Percentiles rank a stretch among this genome's conserved stretches.
Conservation (phyloP, 257 asterid species). For the Jaltomata sinuosa region DNA sequence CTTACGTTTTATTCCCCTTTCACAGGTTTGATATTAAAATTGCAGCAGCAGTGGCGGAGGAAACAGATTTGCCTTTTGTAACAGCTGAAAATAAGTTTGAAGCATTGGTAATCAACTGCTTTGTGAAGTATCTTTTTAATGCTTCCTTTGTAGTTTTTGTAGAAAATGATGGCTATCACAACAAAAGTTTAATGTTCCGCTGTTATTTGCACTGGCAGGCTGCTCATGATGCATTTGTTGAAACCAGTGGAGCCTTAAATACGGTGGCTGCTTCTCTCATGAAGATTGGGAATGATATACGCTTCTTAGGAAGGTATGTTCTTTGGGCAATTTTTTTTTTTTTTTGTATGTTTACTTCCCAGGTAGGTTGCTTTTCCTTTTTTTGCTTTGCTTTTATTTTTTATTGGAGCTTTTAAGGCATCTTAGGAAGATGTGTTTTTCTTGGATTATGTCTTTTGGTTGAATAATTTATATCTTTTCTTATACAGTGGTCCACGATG, state of each 20-base stretch:
- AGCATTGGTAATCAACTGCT: slow-evolving; percentile 61
- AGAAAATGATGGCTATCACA: neutral
- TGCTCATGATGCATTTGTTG: slow-evolving; percentile 95
- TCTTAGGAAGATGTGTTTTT: neutral
- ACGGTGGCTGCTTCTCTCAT: slow-evolving; percentile 81
- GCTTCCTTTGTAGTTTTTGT: neutral
- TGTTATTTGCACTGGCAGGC: slow-evolving; percentile 44
- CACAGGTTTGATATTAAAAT: slow-evolving; percentile 82
- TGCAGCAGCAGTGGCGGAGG: slow-evolving; percentile 95
- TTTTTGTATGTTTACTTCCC: neutral
- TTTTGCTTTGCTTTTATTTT: neutral
- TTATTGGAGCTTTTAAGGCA: neutral
- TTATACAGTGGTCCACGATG: slow-evolving; percentile 91
- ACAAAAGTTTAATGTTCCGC: neutral
- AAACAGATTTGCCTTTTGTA: slow-evolving; percentile 84
- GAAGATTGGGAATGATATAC: slow-evolving; percentile 94
- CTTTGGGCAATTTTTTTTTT: neutral
- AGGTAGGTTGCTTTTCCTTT: neutral
- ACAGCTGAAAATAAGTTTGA: slow-evolving; percentile 99
- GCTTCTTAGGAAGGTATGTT: slow-evolving; percentile 84
- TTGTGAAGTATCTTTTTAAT: neutral
- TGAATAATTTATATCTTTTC: slow-evolving; percentile 3
- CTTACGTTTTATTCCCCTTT: neutral
- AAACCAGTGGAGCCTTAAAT: slow-evolving; percentile 90
- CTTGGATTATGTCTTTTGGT: neutral